phyloP scores from a whole-genome alignment of 2,329 filamentous ascomycete genomes.

The Alternaria angustiovoidea region DNA sequence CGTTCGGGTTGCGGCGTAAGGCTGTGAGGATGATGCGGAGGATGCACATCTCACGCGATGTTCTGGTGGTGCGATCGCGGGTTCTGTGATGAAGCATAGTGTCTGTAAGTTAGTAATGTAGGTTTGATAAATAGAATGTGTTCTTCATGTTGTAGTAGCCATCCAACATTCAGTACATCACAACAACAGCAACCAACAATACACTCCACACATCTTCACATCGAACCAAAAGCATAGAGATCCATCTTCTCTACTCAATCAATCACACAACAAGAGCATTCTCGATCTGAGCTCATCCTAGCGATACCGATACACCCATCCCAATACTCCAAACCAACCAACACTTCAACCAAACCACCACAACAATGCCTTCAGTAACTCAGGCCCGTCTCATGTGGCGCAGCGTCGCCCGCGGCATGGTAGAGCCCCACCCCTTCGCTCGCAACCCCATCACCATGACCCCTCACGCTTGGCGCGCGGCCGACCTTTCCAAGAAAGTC shows the following conservation, averaged over 20 bases:
- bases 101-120: neutral
- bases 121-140: neutral
- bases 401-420: slow-evolving; percentile 42
- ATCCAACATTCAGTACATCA: neutral
- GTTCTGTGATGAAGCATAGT: neutral
- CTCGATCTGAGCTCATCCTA: neutral
- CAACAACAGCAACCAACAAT: neutral
- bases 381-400: slow-evolving; percentile 43
- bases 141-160: neutral
- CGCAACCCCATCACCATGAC: slow-evolving; percentile 38
- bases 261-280: neutral
- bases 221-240: neutral
- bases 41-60: slow-evolving; percentile 4
- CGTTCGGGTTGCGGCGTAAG: slow-evolving; percentile 2
- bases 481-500: slow-evolving; percentile 32
- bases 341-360: neutral
- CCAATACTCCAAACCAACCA: neutral
- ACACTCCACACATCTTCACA: neutral
- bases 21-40: neutral
- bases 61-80: slow-evolving; percentile 7
- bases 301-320: neutral
- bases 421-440: slow-evolving; percentile 48
- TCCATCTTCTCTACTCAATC: neutral
- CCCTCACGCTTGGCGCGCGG: slow-evolving; percentile 36
- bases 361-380: slow-evolving; percentile 43